Percentiles rank a stretch among this genome's conserved stretches.
phyloP scores from a whole-genome alignment of 495 filamentous ascomycete species.

The Penicillium bialowiezense region DNA sequence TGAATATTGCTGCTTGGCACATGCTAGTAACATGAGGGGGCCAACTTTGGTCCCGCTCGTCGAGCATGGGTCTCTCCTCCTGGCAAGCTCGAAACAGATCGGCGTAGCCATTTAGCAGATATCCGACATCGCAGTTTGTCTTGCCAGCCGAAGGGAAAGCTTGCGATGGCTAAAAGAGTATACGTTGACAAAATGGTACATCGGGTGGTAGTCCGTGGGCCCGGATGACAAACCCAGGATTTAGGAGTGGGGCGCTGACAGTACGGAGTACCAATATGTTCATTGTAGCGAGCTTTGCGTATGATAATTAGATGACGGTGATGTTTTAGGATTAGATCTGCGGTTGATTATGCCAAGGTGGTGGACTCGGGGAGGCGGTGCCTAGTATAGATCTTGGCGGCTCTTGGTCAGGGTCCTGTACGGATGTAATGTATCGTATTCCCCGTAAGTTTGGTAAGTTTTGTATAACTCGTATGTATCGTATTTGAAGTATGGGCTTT shows the following conservation, averaged over 20 bases:
- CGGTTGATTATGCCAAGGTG: background rate
- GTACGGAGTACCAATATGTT: too few species aligned
- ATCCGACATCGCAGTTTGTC: constrained; percentile 1
- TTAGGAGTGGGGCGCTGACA: too few species aligned
- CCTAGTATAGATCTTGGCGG: background rate
- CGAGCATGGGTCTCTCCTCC: too few species aligned
- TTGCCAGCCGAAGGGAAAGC: background rate
- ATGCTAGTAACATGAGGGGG: background rate
- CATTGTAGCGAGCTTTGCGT: background rate
- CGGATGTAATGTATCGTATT: background rate
- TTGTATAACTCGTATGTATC: background rate
- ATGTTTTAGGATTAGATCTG: background rate
- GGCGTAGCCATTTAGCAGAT: background rate
- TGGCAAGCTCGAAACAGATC: background rate
- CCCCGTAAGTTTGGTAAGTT: background rate
- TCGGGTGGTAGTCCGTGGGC: too few species aligned
- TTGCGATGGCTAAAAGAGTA: background rate
- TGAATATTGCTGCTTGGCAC: background rate
- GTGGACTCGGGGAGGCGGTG: background rate
- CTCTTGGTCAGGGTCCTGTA: background rate
- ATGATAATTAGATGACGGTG: background rate
- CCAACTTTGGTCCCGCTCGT: background rate
- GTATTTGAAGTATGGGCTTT: background rate
- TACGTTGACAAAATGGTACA: too few species aligned
- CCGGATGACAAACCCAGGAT: too few species aligned